Evolutionary conservation across 345 rosid genomes (phyloP).

Genomic region (Tarenaya hassleriana): DNA sequence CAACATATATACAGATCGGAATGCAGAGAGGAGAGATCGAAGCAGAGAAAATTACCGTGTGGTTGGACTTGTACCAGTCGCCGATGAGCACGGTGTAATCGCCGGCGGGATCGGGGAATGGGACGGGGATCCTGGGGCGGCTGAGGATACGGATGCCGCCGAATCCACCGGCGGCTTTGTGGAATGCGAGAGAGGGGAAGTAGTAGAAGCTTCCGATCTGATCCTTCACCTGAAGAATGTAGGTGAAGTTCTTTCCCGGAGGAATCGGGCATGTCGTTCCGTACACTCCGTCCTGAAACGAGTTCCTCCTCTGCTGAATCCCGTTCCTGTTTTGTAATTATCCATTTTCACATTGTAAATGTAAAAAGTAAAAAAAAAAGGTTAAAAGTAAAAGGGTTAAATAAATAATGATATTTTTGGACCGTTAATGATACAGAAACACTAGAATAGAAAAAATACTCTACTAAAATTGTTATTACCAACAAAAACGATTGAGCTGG

Average conservation of each 20-base stretch:
- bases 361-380: too few species aligned
- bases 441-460: too few species aligned
- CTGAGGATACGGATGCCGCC: slow-evolving; percentile 68
- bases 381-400: too few species aligned
- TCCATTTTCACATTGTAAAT: too few species aligned
- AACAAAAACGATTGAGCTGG: too few species aligned
- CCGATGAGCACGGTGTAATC: slow-evolving; percentile 72
- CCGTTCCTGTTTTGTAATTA: slow-evolving; percentile 49
- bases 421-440: too few species aligned
- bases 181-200: slow-evolving; percentile 71
- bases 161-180: slow-evolving; percentile 76
- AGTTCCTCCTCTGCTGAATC: slow-evolving; percentile 77
- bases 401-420: too few species aligned
- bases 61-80: slow-evolving; percentile 72
- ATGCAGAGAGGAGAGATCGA: too few species aligned
- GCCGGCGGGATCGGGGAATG: slow-evolving; percentile 58
- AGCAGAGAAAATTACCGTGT: too few species aligned
- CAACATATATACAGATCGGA: too few species aligned
- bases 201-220: slow-evolving; percentile 74
- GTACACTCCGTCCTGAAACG: slow-evolving; percentile 65
- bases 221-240: slow-evolving; percentile 65
- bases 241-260: slow-evolving; percentile 75
- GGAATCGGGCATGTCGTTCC: slow-evolving; percentile 95
- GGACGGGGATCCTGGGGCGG: slow-evolving; percentile 64
- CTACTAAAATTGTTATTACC: too few species aligned